Conservation (phyloP, 2,329 filamentous ascomycete genomes). For the Penicillium sp. region DNA sequence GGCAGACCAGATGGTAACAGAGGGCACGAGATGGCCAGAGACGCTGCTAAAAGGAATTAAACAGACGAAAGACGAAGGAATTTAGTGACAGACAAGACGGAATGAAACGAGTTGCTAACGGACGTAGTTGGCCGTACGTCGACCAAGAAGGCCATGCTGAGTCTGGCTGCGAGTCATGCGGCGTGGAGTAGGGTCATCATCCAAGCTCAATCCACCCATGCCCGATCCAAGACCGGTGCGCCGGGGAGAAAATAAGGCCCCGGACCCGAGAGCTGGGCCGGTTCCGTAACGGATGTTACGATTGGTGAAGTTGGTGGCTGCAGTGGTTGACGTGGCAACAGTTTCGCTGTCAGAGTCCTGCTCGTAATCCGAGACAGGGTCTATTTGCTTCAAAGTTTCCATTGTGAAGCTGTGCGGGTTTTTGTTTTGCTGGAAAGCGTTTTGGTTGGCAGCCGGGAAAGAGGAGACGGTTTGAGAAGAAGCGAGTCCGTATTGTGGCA, state of each 20-base stretch:
- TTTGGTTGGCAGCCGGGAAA: slow-evolving; percentile 5
- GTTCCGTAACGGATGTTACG: slow-evolving; percentile 40
- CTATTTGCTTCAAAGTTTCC: slow-evolving; percentile 32
- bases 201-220: slow-evolving; percentile 36
- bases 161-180: slow-evolving; percentile 41
- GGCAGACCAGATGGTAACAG: too few species aligned
- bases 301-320: slow-evolving; percentile 36
- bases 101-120: slow-evolving; percentile 9
- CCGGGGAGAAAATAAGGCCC: slow-evolving; percentile 31
- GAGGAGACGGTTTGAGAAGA: slow-evolving; percentile 24
- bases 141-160: slow-evolving; percentile 23
- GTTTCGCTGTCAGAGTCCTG: slow-evolving; percentile 42
- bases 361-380: slow-evolving; percentile 35
- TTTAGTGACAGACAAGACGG: background rate
- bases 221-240: slow-evolving; percentile 36
- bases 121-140: slow-evolving; percentile 18
- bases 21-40: background rate
- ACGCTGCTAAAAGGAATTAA: background rate
- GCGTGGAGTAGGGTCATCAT: slow-evolving; percentile 33
- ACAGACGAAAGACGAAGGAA: background rate
- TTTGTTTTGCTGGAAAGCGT: slow-evolving; percentile 9
- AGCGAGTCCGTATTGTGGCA: slow-evolving; percentile 24
- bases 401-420: slow-evolving; percentile 36
- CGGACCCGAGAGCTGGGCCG: slow-evolving; percentile 16
- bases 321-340: slow-evolving; percentile 35